A percentile compares a stretch with the other conserved stretches of the same genome.
Evolutionary conservation across 2,329 filamentous ascomycete species (phyloP).

Genomic region (Alternaria infectoria): DNA sequence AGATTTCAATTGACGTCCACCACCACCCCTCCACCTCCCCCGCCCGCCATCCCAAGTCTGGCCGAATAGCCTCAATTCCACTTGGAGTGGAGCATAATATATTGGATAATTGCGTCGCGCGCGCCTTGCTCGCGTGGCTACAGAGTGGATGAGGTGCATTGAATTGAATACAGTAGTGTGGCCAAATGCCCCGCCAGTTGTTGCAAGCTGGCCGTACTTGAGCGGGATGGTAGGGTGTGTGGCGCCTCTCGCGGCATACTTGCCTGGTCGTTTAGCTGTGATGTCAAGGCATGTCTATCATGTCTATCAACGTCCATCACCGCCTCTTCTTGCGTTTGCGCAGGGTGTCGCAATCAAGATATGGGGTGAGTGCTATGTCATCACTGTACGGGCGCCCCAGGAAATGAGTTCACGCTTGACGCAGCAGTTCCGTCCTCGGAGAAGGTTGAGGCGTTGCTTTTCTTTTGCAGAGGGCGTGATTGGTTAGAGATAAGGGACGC

Average conservation of each 20-base stretch:
- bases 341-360: background rate
- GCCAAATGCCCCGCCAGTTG: conserved; percentile 16
- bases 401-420: conserved; percentile 14
- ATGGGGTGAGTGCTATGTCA: background rate
- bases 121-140: conserved; percentile 6
- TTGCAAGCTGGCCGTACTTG: conserved; percentile 13
- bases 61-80: background rate
- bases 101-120: conserved; percentile 9
- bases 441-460: conserved; percentile 1
- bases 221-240: background rate
- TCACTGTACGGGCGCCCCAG: background rate
- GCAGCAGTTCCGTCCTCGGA: conserved; percentile 21
- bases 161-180: background rate
- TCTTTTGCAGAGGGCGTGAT: conserved; percentile 11
- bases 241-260: conserved; percentile 10
- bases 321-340: background rate
- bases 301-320: background rate
- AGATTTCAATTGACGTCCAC: too few relatives aligned
- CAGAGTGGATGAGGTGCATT: conserved; percentile 1
- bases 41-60: background rate
- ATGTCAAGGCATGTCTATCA: background rate
- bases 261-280: background rate
- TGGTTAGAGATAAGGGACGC: conserved; percentile 37
- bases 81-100: conserved; percentile 8
- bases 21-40: too few relatives aligned